Evolutionary conservation across 106 monocot genomes (phyloP), one percentile per base, ranked within the genome.

Genomic region (Apostasia ramifera): DNA sequence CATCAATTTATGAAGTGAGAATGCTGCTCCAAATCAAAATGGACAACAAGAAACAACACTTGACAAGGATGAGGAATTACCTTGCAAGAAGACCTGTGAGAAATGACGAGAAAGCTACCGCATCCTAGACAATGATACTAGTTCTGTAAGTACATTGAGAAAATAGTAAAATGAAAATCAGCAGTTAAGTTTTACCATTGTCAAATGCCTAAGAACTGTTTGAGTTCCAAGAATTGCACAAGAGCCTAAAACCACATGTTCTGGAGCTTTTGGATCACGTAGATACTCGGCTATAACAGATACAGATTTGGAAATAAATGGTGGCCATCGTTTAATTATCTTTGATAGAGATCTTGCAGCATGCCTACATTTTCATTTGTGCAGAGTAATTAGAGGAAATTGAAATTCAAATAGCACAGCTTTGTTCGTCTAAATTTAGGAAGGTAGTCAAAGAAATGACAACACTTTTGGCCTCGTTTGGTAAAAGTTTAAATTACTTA

Each of bases 281-380:
- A 98, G 69, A 52, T 87, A 84, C 44, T 57, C 77, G 40, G 74
- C 74, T 50, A 90, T 72, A 44, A 70, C 80, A 55, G 76, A 65
- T 74, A 98, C 83, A 77, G 83, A 93, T 10, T 83, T 84, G 7
- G 88, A 44, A 70, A 82, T 82, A 51, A 98, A 77, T 46, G 81
- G 69, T 66, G 98, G 90, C 85, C 93, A 98, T 38, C 93, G 83
- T 75, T 93, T 98, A 40, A 98, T 64, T 60, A 98, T 70, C 75
- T 77, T 85, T 53, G 85, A 63, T 49, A 98, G 77, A 68, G 90
- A 81, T 68, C 78, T 82, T 63, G 70, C 84, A 73, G 93, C 90
- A 85, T 76, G 73, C 61, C 98, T 98, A 68, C n/a, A 55, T 7
- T 45, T 64, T 44, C 64, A 78, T 71, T 49, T 68, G 43, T 50